Evolutionary conservation across 73 alveolate genomes (phyloP).

Genomic region (Tetrahymena malaccensis): DNA sequence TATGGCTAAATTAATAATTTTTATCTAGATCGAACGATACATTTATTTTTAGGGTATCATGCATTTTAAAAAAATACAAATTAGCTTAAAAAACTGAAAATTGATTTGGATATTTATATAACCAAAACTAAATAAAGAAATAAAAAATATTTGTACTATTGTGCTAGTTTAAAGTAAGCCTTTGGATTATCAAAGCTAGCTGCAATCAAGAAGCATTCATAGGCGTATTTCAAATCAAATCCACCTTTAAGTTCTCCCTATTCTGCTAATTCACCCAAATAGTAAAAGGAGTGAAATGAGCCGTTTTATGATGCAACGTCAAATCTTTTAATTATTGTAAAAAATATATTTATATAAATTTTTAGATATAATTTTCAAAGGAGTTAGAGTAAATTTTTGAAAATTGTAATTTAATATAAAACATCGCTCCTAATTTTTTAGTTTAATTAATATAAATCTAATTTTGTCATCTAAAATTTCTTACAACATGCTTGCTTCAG

Average conservation of each 20-base stretch:
- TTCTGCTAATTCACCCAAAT: conserved; percentile 30
- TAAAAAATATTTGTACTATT: neutral
- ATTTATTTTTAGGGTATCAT: neutral
- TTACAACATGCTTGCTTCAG: conserved; percentile 31
- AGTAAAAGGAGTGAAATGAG: conserved; percentile 17
- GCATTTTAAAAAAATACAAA: no score
- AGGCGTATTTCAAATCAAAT: conserved; percentile 17
- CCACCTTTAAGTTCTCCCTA: conserved; percentile 38
- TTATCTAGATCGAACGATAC: no score
- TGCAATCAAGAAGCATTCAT: conserved; percentile 20
- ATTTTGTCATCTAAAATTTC: neutral
- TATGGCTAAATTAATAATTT: neutral
- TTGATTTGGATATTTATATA: no score
- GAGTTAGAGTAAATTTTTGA: neutral
- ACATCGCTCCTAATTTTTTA: neutral
- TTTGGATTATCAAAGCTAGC: conserved; percentile 16
- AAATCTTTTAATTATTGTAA: neutral
- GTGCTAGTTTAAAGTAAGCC: conserved; percentile 17
- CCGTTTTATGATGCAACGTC: conserved; percentile 11
- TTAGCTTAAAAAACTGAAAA: no score
- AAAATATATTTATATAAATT: neutral
- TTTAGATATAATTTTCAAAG: no score
- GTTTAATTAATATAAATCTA: no score
- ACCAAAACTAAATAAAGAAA: neutral
- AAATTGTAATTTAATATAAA: neutral